Base-by-base conservation (phyloP, 371 early-diverging fungal species). In the Apophysomyces trapeziformis region DNA sequence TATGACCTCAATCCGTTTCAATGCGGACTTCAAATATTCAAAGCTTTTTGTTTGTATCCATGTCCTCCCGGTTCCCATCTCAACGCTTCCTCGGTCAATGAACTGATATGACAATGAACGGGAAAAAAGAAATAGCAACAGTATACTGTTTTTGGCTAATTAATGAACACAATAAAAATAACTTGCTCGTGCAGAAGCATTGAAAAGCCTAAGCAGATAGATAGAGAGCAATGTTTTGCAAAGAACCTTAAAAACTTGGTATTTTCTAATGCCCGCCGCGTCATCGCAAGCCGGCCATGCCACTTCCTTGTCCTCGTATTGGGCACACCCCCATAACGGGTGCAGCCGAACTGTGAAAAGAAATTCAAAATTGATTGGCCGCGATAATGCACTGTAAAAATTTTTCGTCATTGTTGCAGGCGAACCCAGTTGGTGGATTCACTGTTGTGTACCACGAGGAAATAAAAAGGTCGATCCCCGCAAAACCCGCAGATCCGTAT, bases 401-500 rank as follows among this genome's bases (percentile, higher is more conserved):
- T 21, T 18, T 50, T 50, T 21, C 54, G 21, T 26, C 11, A 50
- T 50, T 50, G 54, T 50, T 26, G 21, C 54, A 21, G 54, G 21
- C 32, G 21, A 21, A 50, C 54, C 54, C 54, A 50, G 54, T 50
- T 50, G 54, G 54, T 21, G 54, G 54, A 50, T 18, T 21, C 9
- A 11, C 1, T 4, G 54, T 50, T 26, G 8, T 26, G 32, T 26
- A 26, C 32, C 54, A 50, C 54, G 11, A 47, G 11, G 47, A 14
- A 26, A 9, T 9, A 21, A 7, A 50, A 50, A 50, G 54, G 54
- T 21, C 21, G 54, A 50, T 50, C 54, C 21, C 54, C 54, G 54
- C 54, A 21, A 50, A n/a, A 50, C 21, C 54, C 21, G 54, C 21
- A 50, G 54, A 50, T 50, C 54, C 54, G 54, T 50, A 26, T 50